These are phyloP conservation scores for Botrytis fabae DNA, from an alignment of 2,329 filamentous ascomycete genomes.

Conservation along the genomic window DNA sequence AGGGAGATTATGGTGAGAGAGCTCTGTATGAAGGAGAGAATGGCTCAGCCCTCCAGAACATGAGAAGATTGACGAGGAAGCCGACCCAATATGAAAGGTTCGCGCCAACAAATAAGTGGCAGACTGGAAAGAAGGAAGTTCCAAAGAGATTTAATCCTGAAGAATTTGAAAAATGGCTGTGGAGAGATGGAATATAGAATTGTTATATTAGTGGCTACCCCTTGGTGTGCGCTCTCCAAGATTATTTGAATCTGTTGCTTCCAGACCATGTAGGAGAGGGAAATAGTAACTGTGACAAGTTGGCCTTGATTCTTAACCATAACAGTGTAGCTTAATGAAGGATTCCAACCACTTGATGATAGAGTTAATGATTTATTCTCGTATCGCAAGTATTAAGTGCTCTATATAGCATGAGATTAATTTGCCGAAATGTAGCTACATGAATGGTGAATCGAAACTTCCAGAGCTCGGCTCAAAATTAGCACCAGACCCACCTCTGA, in stretches of 20 bases:
- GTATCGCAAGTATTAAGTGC: background rate
- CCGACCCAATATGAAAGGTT: constrained; percentile 20
- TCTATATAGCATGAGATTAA: background rate
- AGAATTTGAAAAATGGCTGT: constrained; percentile 28
- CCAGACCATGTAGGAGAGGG: background rate
- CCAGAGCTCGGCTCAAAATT: background rate
- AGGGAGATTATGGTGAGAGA: constrained; percentile 41
- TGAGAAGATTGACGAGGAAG: constrained; percentile 20
- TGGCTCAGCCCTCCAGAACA: constrained; percentile 32
- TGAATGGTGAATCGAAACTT: background rate
- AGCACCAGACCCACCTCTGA: background rate
- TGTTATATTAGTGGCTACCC: background rate
- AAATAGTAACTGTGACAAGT: background rate
- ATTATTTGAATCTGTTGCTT: background rate
- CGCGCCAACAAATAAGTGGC: constrained; percentile 21
- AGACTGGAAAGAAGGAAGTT: constrained; percentile 12
- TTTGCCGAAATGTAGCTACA: background rate
- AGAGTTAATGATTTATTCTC: background rate
- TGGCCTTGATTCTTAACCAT: background rate
- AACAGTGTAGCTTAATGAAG: background rate
- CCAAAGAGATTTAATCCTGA: constrained; percentile 14
- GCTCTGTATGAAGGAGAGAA: constrained; percentile 44
- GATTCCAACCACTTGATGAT: background rate
- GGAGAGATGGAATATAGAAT: constrained; percentile 21
- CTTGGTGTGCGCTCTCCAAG: background rate